A percentile compares a stretch with the other conserved stretches of the same genome.
Conservation (phyloP, 352 stramenopile species). For the Pythium grandisporangium region DNA sequence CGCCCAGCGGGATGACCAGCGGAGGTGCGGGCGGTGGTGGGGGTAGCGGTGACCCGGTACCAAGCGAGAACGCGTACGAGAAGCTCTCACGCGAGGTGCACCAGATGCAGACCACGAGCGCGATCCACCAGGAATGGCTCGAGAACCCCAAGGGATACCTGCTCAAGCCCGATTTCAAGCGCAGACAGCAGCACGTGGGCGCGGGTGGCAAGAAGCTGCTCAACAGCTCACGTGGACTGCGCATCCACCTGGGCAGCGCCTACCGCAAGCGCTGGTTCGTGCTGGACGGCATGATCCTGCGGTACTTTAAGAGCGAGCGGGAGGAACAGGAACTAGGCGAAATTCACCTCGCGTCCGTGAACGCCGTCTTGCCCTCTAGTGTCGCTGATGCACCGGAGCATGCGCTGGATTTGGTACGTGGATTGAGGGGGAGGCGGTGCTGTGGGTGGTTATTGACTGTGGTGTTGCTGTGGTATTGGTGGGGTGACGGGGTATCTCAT, state of each 20-base stretch:
- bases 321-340: slow-evolving; percentile 84
- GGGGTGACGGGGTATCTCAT: no score
- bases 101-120: slow-evolving; percentile 84
- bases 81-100: slow-evolving; percentile 86
- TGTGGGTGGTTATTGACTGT: neutral
- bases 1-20: neutral
- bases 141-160: slow-evolving; percentile 86
- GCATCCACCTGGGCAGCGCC: slow-evolving; percentile 69
- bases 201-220: slow-evolving; percentile 83
- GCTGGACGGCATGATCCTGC: slow-evolving; percentile 83
- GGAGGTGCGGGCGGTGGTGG: slow-evolving; percentile 5
- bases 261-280: slow-evolving; percentile 84
- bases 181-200: slow-evolving; percentile 75
- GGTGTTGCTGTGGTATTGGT: neutral
- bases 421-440: neutral
- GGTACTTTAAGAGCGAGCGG: slow-evolving; percentile 82
- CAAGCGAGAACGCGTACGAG: slow-evolving; percentile 80
- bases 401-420: slow-evolving; percentile 64
- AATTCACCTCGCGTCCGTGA: slow-evolving; percentile 82
- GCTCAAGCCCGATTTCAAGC: slow-evolving; percentile 86
- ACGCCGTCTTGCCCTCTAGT: slow-evolving; percentile 81
- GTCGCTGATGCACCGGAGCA: slow-evolving; percentile 81
- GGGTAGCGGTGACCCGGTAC: slow-evolving; percentile 13
- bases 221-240: slow-evolving; percentile 64
- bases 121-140: slow-evolving; percentile 85